Evolutionary conservation across 495 filamentous ascomycete genomes (phyloP).

Genomic region (Aspergillus affinis): DNA sequence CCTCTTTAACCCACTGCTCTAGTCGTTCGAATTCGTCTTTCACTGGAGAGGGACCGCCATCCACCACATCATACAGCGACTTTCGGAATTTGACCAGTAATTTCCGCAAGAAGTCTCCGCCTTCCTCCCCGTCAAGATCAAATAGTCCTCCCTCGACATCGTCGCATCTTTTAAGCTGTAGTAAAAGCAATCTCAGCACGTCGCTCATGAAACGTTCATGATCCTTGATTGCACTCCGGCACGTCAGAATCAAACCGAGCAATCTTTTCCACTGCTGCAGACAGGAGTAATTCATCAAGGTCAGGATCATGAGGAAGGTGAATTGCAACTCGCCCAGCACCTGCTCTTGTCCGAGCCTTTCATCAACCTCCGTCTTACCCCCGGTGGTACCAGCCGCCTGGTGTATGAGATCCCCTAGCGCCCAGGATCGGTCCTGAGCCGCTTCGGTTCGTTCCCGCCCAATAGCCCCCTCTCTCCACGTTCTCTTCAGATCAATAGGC

Average conservation of each 20-base stretch:
- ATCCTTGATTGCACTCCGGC: constrained; percentile 55
- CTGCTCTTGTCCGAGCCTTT: constrained; percentile 36
- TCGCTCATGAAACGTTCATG: constrained; percentile 57
- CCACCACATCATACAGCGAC: constrained; percentile 43
- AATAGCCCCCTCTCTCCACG: constrained; percentile 66
- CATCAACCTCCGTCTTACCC: constrained; percentile 22
- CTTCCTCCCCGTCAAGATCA: constrained; percentile 52
- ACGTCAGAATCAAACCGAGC: constrained; percentile 68
- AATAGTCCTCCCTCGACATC: constrained; percentile 63
- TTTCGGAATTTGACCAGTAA: constrained; percentile 54
- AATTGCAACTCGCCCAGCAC: constrained; percentile 88
- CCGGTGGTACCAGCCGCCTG: constrained; percentile 23
- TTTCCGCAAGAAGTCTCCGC: constrained; percentile 53
- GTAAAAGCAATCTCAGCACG: constrained; percentile 61
- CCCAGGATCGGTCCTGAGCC: constrained; percentile 71
- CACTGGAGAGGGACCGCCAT: constrained; percentile 34
- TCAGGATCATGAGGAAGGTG: constrained; percentile 75
- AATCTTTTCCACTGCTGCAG: constrained; percentile 86
- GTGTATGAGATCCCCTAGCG: constrained; percentile 54
- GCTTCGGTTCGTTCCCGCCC: constrained; percentile 72
- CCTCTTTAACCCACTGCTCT: constrained; percentile 52
- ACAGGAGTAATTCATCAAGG: constrained; percentile 81
- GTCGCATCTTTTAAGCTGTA: constrained; percentile 71
- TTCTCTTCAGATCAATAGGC: constrained; percentile 54
- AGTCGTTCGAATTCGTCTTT: constrained; percentile 55